A percentile compares a stretch with the other conserved stretches of the same genome.
Conservation (phyloP, 768 basidiomycete species). For the Suillus sp. region DNA sequence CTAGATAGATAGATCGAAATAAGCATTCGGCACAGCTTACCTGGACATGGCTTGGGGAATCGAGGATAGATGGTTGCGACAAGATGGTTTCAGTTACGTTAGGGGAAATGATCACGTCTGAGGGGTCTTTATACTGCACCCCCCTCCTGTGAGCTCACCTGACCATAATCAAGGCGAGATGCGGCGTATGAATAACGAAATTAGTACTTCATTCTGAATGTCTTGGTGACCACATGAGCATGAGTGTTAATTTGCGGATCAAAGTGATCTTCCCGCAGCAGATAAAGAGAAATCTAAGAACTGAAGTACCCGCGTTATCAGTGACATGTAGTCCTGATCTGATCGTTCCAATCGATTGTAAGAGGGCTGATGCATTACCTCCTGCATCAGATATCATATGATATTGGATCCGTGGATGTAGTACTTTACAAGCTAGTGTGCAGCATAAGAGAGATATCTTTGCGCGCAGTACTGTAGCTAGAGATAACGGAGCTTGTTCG, state of each 20-base stretch:
- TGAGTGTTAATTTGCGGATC: neutral
- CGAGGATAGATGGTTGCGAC: neutral
- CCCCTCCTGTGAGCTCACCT: neutral
- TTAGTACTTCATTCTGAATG: neutral
- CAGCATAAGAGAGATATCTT: neutral
- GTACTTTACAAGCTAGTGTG: neutral
- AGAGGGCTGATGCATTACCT: neutral
- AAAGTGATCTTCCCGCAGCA: neutral
- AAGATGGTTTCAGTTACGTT: neutral
- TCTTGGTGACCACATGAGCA: conserved; percentile 1
- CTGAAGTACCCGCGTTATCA: neutral
- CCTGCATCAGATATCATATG: neutral
- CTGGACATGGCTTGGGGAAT: neutral
- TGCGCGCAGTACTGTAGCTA: neutral
- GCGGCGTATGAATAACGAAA: neutral
- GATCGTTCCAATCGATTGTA: neutral
- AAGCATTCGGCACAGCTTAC: neutral
- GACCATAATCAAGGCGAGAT: neutral
- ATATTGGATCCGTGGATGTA: neutral
- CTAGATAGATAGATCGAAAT: neutral
- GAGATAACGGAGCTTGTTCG: neutral
- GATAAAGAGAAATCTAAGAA: neutral
- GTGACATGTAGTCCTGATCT: neutral
- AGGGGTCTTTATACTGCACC: neutral
- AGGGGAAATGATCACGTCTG: neutral